Conservation (phyloP, 768 basidiomycete species). For the Porphyrellus cyaneotinctus region DNA sequence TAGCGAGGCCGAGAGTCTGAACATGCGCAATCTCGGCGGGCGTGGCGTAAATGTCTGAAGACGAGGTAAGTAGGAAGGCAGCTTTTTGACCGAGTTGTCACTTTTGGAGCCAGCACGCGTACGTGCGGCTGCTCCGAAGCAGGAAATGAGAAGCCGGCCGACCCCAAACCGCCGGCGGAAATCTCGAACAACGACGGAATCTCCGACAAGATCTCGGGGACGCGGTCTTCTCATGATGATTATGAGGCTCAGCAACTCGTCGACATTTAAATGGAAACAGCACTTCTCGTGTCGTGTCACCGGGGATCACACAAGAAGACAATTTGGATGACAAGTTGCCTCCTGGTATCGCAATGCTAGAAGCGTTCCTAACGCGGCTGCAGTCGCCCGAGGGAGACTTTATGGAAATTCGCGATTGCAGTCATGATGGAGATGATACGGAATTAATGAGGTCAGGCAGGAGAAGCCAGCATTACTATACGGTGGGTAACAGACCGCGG, state of each 20-base stretch:
- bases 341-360: background rate
- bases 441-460: background rate
- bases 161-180: background rate
- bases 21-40: too few species aligned
- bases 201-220: background rate
- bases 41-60: too few species aligned
- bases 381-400: background rate
- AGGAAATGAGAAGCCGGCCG: background rate
- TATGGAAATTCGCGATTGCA: too few species aligned
- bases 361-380: background rate
- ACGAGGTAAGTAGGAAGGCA: too few species aligned
- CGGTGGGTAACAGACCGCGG: too few species aligned
- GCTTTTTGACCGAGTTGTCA: background rate
- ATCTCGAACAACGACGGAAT: background rate
- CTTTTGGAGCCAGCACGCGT: background rate
- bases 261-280: background rate
- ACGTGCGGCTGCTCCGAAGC: background rate
- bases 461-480: too few species aligned
- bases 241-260: background rate
- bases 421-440: too few species aligned
- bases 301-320: background rate
- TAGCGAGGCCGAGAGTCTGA: too few species aligned
- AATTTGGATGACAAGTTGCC: background rate
- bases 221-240: background rate
- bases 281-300: background rate